phyloP scores from a whole-genome alignment of 164 flowering plant species.

The Aristolochia fimbriata region DNA sequence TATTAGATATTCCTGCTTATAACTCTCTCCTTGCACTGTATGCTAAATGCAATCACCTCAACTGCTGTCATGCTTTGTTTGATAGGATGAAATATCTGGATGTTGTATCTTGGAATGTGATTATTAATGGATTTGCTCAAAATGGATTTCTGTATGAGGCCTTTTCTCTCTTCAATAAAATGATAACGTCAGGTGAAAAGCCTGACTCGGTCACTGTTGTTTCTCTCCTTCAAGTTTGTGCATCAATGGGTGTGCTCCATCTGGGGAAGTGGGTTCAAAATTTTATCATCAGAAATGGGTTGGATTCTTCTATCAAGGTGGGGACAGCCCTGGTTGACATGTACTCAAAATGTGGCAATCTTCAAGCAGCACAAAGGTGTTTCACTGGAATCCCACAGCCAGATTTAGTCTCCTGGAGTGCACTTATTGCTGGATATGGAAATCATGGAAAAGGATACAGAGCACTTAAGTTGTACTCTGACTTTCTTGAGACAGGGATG shows the following conservation, averaged over 20 bases:
- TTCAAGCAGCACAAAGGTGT: conserved; percentile 48
- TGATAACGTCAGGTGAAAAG: conserved; percentile 33
- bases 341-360: conserved; percentile 75
- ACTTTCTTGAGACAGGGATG: conserved; percentile 38
- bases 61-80: conserved; percentile 42
- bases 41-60: conserved; percentile 53
- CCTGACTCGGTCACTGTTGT: conserved; percentile 62
- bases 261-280: conserved; percentile 68
- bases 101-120: conserved; percentile 80
- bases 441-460: conserved; percentile 62
- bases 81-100: conserved; percentile 42
- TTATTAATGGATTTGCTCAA: conserved; percentile 52
- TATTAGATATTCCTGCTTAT: conserved; percentile 36
- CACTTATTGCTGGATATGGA: conserved; percentile 68
- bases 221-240: conserved; percentile 77
- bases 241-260: conserved; percentile 59
- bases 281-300: conserved; percentile 35
- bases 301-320: conserved; percentile 38
- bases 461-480: conserved; percentile 43
- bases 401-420: conserved; percentile 67
- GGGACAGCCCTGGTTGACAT: conserved; percentile 75
- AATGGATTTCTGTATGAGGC: conserved; percentile 44
- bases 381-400: conserved; percentile 38
- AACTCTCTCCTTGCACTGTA: conserved; percentile 79
- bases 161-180: conserved; percentile 38